Evolutionary conservation across 768 basidiomycete species (phyloP), one percentile per base, ranked within the genome.

Genomic region (Podaxis sp.): DNA sequence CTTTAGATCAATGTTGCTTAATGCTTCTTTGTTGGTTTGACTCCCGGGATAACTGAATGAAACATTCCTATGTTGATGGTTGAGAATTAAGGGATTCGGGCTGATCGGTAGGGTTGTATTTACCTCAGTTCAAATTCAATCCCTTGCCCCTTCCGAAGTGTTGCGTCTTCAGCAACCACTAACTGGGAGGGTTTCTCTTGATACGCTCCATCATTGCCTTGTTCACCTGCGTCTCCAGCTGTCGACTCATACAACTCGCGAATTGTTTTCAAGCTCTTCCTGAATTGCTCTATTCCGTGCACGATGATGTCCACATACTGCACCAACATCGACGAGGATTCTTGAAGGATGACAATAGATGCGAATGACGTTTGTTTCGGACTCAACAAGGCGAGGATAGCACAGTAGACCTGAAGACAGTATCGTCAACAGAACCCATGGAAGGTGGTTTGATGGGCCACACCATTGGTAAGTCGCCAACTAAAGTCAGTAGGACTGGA

Each of bases 31-130:
- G 4, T 57, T 67, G 1, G 65, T 64, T 26, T 72, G 67, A 54
- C 67, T 69, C 15, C 76, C 79, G 0, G 85, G 84, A 65, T 88
- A 88, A 9, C 73, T 69, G 63, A 88, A 88, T 0, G 74, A 73
- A 0, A 87, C 77, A 55, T 85, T 68, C 19, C 87, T 87, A 57
- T 15, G 36, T 26, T 4, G 49, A 38, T 11, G 8, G 17, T 56
- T 19, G 26, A 42, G 13, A 49, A 33, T 24, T 53, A 17, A 1
- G 26, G 46, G 24, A 6, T 17, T 3, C 13, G 9, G 12, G 33
- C 33, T 28, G 28, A 28, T 28, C 28, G 8, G 17, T 6, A 28
- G 48, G 60, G 28, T 13, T 6, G 51, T 44, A 17, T 61, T 12
- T 51, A 71, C 72, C 59, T 67, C 17, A 73, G 52, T 22, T 71